Percentiles rank a stretch among this genome's conserved stretches.
These are phyloP conservation scores for Bryum argenteum DNA, from an alignment of 225 moss, liverwort and hornwort genomes.

Conservation along the genomic window DNA sequence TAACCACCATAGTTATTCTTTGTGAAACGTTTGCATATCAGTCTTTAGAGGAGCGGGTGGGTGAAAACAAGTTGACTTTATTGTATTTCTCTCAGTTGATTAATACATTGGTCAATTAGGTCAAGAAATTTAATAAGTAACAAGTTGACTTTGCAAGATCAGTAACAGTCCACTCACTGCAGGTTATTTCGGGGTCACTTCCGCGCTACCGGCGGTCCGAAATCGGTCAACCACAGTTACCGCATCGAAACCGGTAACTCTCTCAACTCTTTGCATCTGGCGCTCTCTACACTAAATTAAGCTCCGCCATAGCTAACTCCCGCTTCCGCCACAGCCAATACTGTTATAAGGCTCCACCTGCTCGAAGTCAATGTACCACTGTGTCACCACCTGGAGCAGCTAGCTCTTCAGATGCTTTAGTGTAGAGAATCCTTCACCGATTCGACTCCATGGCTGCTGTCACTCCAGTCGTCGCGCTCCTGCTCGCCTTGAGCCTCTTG, in stretches of 20 bases:
- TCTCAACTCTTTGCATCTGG: constrained; percentile 10
- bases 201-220: background rate
- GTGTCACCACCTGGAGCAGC: background rate
- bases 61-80: too few relatives aligned
- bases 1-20: too few relatives aligned
- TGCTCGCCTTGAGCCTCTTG: constrained; percentile 32
- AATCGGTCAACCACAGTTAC: constrained; percentile 1
- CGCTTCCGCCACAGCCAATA: background rate
- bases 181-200: constrained; percentile 1
- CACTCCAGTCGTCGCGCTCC: constrained; percentile 7
- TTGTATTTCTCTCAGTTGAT: too few relatives aligned
- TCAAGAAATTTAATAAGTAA: too few relatives aligned
- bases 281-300: constrained; percentile 17
- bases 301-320: background rate
- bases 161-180: background rate
- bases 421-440: background rate
- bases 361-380: background rate
- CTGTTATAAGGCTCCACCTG: constrained; percentile 1
- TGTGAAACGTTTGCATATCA: too few relatives aligned
- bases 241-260: constrained; percentile 3
- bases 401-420: background rate
- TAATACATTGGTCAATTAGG: too few relatives aligned
- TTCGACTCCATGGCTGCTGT: constrained; percentile 26
- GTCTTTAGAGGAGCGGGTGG: too few relatives aligned
- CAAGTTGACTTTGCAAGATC: background rate